These are phyloP conservation scores for Phlebiopsis flavidoalba DNA, from an alignment of 768 basidiomycete genomes.

Conservation along the genomic window DNA sequence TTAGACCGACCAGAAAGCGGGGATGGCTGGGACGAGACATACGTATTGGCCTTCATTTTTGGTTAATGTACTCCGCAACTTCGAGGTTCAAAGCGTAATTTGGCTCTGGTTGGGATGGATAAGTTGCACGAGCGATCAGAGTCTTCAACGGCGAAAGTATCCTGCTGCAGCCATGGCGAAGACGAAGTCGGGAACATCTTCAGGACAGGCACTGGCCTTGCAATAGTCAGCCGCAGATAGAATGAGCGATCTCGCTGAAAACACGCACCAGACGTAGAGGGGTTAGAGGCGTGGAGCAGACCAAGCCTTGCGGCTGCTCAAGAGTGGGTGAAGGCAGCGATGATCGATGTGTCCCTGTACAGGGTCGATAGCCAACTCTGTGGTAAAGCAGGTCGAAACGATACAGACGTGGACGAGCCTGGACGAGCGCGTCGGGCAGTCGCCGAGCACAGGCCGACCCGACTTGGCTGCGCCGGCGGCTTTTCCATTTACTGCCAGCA, in stretches of 20 bases:
- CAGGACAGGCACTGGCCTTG: neutral
- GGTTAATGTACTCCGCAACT: slow-evolving; percentile 88
- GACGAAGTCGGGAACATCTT: slow-evolving; percentile 5
- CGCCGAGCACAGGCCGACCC: neutral
- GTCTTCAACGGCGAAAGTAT: slow-evolving; percentile 61
- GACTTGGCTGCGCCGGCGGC: neutral
- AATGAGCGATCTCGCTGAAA: neutral
- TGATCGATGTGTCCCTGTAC: too few relatives aligned
- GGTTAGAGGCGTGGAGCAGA: neutral
- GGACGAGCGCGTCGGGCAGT: neutral
- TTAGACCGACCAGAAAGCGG: neutral
- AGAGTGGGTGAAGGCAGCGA: neutral
- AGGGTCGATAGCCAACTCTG: too few relatives aligned
- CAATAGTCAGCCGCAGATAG: neutral
- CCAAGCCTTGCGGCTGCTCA: neutral
- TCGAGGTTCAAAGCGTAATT: slow-evolving; percentile 92
- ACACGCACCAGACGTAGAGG: neutral
- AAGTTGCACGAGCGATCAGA: slow-evolving; percentile 79
- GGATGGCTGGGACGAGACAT: slow-evolving; percentile 24
- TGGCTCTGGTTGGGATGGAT: slow-evolving; percentile 79
- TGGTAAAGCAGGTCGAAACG: neutral
- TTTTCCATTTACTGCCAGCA: neutral
- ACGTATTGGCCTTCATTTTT: slow-evolving; percentile 97
- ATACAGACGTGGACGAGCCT: slow-evolving; percentile 2
- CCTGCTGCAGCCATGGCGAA: slow-evolving; percentile 34